Percentiles rank a stretch among this genome's conserved stretches.
Evolutionary conservation across 768 basidiomycete genomes (phyloP).

Genomic region (Amanita rimosa): DNA sequence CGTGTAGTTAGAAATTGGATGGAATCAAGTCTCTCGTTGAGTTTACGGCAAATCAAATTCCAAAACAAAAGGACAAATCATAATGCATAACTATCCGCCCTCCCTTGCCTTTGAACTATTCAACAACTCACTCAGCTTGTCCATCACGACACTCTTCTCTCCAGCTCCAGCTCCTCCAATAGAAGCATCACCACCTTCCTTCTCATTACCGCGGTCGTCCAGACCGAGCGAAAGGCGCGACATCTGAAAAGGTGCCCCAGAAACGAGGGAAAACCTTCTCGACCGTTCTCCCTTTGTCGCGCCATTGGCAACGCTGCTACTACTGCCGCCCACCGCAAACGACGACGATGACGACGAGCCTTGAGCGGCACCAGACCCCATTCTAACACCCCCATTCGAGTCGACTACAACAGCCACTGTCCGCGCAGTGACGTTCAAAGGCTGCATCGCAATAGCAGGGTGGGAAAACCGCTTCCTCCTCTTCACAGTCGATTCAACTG

Average conservation of each 20-base stretch:
- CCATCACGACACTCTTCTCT: constrained; percentile 1
- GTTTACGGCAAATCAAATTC: too few species aligned
- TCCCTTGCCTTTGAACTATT: background rate
- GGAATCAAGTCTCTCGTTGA: too few species aligned
- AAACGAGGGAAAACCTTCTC: constrained; percentile 51
- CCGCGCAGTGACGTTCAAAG: constrained; percentile 56
- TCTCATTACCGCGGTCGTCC: background rate
- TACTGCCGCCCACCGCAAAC: background rate
- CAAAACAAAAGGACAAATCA: too few species aligned
- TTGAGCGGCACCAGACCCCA: too few species aligned
- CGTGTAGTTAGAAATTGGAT: too few species aligned
- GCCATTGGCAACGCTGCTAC: constrained; percentile 6
- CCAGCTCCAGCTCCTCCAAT: too few species aligned
- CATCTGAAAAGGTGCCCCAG: constrained; percentile 23
- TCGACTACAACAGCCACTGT: constrained; percentile 19
- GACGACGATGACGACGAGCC: background rate
- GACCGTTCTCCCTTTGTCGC: constrained; percentile 7
- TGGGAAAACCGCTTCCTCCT: constrained; percentile 62
- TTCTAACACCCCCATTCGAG: too few species aligned
- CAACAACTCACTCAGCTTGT: constrained; percentile 18
- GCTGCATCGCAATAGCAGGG: constrained; percentile 69
- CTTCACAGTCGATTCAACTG: constrained; percentile 22
- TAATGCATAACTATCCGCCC: too few species aligned
- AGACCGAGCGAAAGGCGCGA: background rate
- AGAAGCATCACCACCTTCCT: background rate